A percentile compares a stretch with the other conserved stretches of the same genome.
These are phyloP conservation scores for Lasiodiplodia gonubiensis DNA, from an alignment of 2,329 filamentous ascomycete species.

Conservation along the genomic window DNA sequence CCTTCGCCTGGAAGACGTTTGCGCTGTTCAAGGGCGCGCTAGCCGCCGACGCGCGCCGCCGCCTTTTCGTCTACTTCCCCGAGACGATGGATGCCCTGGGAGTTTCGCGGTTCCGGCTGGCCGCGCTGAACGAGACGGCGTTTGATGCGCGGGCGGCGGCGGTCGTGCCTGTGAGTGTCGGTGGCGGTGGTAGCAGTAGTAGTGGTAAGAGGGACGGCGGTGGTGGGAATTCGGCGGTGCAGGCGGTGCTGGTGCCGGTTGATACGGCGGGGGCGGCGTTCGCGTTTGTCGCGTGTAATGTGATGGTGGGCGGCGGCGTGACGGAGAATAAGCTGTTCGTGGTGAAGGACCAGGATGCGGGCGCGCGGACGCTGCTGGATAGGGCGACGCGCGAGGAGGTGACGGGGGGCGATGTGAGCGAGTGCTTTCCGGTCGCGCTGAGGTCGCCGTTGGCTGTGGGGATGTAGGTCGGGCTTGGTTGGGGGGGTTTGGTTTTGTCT, in stretches of 20 bases:
- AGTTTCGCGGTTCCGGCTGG: neutral
- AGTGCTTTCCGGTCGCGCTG: neutral
- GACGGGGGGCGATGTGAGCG: neutral
- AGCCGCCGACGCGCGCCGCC: neutral
- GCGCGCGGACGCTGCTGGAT: neutral
- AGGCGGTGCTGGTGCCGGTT: neutral
- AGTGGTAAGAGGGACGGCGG: no score
- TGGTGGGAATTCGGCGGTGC: no score
- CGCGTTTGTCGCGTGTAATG: neutral
- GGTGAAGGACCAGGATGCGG: neutral
- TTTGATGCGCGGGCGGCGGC: neutral
- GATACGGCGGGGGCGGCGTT: neutral
- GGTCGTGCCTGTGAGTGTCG: neutral
- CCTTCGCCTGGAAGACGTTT: neutral
- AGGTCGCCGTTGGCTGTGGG: neutral
- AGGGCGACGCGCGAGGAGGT: neutral
- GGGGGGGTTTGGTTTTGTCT: no score
- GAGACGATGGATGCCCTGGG: neutral
- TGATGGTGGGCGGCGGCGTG: neutral
- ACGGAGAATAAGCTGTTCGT: neutral
- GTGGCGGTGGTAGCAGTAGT: neutral
- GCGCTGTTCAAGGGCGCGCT: neutral
- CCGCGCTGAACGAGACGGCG: neutral
- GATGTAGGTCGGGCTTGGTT: neutral
- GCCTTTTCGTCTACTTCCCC: neutral